These are phyloP conservation scores for Candida ovalis DNA, from an alignment of 805 yeast genomes.

Conservation along the genomic window DNA sequence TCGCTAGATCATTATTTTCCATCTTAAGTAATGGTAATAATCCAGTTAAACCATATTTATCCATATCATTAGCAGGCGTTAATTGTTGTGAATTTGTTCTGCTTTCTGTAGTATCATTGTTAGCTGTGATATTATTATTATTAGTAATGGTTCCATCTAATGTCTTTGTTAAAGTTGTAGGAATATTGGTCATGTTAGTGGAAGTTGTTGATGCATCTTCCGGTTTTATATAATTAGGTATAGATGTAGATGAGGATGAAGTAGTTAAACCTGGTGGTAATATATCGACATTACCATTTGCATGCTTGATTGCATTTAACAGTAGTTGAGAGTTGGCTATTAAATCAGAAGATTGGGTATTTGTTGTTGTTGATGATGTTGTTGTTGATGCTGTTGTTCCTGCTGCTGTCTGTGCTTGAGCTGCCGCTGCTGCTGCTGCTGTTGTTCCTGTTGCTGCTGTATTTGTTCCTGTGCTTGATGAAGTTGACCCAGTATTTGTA, in stretches of 20 bases:
- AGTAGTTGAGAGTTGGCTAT: conserved; percentile 24
- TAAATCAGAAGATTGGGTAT: conserved; percentile 15
- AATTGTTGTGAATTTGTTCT: neutral
- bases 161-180: neutral
- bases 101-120: neutral
- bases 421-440: conserved; percentile 6
- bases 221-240: neutral
- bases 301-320: conserved; percentile 23
- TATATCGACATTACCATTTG: conserved; percentile 8
- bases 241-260: neutral
- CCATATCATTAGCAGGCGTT: conserved; percentile 38
- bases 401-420: neutral
- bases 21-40: conserved; percentile 54
- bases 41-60: conserved; percentile 66
- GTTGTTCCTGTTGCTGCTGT: conserved; percentile 5
- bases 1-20: conserved; percentile 59
- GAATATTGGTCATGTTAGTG: neutral
- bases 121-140: neutral
- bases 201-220: neutral
- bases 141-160: neutral
- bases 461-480: conserved; percentile 1
- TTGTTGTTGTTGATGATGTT: conserved; percentile 19
- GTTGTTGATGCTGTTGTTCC: neutral
- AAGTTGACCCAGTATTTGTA: conserved; percentile 12
- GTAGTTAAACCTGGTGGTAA: conserved; percentile 11